Percentiles rank a stretch among this genome's conserved stretches.
Evolutionary conservation across 139 green algal genomes (phyloP).

Genomic region (Tetraselmis striata): DNA sequence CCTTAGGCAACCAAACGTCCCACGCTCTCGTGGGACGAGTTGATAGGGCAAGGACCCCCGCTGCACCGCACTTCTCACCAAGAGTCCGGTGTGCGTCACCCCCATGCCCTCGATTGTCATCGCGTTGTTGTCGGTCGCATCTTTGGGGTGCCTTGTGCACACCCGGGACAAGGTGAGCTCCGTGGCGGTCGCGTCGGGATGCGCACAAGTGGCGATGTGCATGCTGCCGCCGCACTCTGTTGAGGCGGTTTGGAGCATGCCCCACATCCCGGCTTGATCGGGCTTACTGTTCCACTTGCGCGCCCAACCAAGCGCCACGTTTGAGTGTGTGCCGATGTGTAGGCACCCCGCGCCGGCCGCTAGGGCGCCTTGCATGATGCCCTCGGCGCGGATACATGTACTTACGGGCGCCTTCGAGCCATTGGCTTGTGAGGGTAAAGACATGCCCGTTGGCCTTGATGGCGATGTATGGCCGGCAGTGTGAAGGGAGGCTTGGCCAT

Average conservation of each 20-base stretch:
- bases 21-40: background rate
- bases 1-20: background rate
- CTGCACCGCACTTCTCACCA: background rate
- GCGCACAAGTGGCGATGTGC: background rate
- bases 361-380: background rate
- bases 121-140: background rate
- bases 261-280: background rate
- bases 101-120: background rate
- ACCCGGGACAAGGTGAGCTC: background rate
- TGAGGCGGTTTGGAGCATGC: background rate
- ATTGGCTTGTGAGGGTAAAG: background rate
- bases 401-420: background rate
- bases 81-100: background rate
- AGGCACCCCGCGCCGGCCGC: background rate
- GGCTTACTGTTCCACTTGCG: background rate
- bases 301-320: background rate
- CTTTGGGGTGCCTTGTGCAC: background rate
- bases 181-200: background rate
- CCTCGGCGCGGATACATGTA: background rate
- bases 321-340: background rate
- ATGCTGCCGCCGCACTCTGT: background rate
- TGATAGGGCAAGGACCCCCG: background rate
- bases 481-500: background rate
- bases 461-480: background rate
- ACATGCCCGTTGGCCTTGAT: no score